These are phyloP conservation scores for Ballota nigra DNA, from an alignment of 257 asterid species.

Conservation along the genomic window DNA sequence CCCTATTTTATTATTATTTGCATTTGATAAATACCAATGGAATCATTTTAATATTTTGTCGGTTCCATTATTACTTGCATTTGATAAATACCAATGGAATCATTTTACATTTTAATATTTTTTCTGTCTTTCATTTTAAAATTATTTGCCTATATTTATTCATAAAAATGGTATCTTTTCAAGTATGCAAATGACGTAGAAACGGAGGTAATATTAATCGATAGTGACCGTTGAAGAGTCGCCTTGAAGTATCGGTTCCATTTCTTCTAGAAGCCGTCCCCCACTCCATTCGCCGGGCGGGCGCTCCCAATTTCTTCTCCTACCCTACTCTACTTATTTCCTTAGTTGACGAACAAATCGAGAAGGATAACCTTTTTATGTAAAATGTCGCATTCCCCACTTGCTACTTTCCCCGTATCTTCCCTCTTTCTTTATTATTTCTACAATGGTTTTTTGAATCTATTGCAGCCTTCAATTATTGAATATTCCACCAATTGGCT, in stretches of 20 bases:
- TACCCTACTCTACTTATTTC: not conserved
- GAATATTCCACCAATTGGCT: conserved; percentile 33
- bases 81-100: no score
- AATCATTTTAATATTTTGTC: no score
- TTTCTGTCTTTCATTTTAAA: no score
- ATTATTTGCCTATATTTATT: no score
- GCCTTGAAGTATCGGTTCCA: not conserved
- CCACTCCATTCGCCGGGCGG: conserved; percentile 4
- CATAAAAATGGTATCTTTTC: no score
- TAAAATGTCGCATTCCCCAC: not conserved
- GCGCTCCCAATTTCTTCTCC: not conserved
- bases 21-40: no score
- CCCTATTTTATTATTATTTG: no score
- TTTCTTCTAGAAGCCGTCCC: conserved; percentile 15
- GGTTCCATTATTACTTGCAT: no score
- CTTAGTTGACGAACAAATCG: conserved; percentile 4
- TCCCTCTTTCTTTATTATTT: not conserved
- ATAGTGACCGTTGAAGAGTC: not conserved
- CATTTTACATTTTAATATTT: no score
- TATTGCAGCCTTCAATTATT: conserved; percentile 1
- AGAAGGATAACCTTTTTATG: not conserved
- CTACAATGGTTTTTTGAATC: not conserved
- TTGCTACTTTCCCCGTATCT: not conserved
- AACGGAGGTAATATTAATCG: no score
- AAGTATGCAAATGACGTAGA: no score